Conservation (phyloP, 495 filamentous ascomycete genomes). For the Peziza echinospora region DNA sequence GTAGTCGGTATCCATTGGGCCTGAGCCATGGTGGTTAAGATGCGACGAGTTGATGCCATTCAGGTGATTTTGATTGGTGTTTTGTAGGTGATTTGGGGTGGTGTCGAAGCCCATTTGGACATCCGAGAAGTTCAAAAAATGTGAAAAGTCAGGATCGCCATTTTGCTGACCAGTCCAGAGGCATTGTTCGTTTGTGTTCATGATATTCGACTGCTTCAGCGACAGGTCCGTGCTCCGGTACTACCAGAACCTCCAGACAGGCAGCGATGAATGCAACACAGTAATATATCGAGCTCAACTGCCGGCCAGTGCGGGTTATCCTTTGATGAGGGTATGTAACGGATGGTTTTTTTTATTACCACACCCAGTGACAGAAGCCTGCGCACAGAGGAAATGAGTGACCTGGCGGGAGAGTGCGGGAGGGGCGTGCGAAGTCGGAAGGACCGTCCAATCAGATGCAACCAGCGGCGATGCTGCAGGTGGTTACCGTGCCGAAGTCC, state of each 20-base stretch:
- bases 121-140: constrained; percentile 14
- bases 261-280: too few relatives aligned
- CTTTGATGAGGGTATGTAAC: not conserved
- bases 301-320: constrained; percentile 1
- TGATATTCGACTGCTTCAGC: constrained; percentile 4
- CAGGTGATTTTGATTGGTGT: not conserved
- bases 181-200: constrained; percentile 14
- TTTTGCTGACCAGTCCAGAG: constrained; percentile 13
- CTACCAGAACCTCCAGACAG: constrained; percentile 1
- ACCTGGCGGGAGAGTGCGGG: constrained; percentile 2
- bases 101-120: constrained; percentile 17
- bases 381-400: constrained; percentile 1
- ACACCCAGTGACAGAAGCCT: constrained; percentile 6
- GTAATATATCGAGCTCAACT: constrained; percentile 1
- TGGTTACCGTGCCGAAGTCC: not conserved
- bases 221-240: constrained; percentile 5
- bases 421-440: too few relatives aligned
- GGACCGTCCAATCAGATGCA: too few relatives aligned
- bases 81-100: too few relatives aligned
- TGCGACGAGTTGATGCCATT: not conserved
- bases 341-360: not conserved
- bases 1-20: constrained; percentile 18
- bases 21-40: constrained; percentile 6
- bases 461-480: not conserved
- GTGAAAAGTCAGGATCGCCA: constrained; percentile 16